Conservation (phyloP, 116 monocot species). For the Zostera marina region DNA sequence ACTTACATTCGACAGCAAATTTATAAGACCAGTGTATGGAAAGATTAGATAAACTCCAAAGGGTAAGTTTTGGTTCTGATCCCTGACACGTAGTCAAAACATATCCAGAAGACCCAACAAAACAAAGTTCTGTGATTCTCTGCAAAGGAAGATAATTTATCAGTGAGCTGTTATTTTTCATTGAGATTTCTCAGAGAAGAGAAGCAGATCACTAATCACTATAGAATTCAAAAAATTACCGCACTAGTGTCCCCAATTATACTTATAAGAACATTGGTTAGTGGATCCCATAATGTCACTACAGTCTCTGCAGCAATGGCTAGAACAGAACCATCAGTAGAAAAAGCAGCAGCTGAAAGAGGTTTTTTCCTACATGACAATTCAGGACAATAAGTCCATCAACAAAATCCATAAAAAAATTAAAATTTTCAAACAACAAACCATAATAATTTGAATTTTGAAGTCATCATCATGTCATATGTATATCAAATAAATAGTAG, state of each 20-base stretch:
- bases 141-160: slow-evolving; percentile 13
- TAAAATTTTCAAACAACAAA: background rate
- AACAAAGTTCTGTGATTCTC: slow-evolving; percentile 55
- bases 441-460: background rate
- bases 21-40: slow-evolving; percentile 73
- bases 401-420: background rate
- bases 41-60: slow-evolving; percentile 66
- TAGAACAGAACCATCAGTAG: slow-evolving; percentile 83
- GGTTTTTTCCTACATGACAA: slow-evolving; percentile 48
- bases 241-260: slow-evolving; percentile 51
- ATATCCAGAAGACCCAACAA: slow-evolving; percentile 58
- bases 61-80: slow-evolving; percentile 48
- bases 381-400: background rate
- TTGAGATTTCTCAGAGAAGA: no score
- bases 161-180: no score
- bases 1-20: slow-evolving; percentile 54
- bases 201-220: background rate
- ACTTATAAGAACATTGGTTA: slow-evolving; percentile 61
- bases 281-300: slow-evolving; percentile 87
- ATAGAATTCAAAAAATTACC: slow-evolving; percentile 21
- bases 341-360: slow-evolving; percentile 88
- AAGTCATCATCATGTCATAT: no score
- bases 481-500: no score
- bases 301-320: slow-evolving; percentile 74
- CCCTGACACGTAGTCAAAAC: slow-evolving; percentile 40